Percentiles rank a stretch among this genome's conserved stretches.
Evolutionary conservation across 2,329 filamentous ascomycete species (phyloP).

Genomic region (Sphaerulina vaccinii): DNA sequence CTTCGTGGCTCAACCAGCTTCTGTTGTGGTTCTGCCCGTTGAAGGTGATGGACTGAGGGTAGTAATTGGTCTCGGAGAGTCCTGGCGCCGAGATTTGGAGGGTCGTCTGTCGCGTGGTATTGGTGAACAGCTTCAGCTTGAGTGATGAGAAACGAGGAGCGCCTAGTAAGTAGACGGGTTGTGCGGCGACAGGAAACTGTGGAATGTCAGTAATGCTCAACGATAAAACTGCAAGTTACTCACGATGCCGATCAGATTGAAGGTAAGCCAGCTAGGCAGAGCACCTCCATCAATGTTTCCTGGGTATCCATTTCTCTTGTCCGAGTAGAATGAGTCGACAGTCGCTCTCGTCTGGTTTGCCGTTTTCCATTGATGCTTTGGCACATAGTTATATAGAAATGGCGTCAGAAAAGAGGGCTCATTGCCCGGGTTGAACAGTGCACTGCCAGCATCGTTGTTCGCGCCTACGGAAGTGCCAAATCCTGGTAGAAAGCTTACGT

Average conservation of each 20-base stretch:
- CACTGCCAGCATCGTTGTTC: slow-evolving; percentile 27
- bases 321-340: slow-evolving; percentile 45
- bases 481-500: slow-evolving; percentile 23
- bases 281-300: slow-evolving; percentile 51
- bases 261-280: slow-evolving; percentile 52
- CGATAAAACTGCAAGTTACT: not conserved
- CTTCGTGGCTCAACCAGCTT: slow-evolving; percentile 23
- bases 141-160: slow-evolving; percentile 45
- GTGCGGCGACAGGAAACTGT: slow-evolving; percentile 48
- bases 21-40: slow-evolving; percentile 19
- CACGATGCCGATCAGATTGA: slow-evolving; percentile 49
- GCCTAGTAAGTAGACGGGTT: slow-evolving; percentile 48
- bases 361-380: slow-evolving; percentile 38
- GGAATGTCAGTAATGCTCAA: not conserved
- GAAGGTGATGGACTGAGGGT: slow-evolving; percentile 21
- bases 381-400: slow-evolving; percentile 43
- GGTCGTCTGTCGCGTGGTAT: slow-evolving; percentile 14
- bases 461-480: slow-evolving; percentile 18
- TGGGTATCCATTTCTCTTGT: slow-evolving; percentile 42
- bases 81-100: slow-evolving; percentile 19
- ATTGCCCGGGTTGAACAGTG: slow-evolving; percentile 35
- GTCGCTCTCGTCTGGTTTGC: slow-evolving; percentile 39
- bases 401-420: slow-evolving; percentile 44
- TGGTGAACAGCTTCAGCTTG: slow-evolving; percentile 19
- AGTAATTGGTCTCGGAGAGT: slow-evolving; percentile 15